These are phyloP conservation scores for Ogataea polymorpha DNA, from an alignment of 805 yeast genomes.

Conservation along the genomic window DNA sequence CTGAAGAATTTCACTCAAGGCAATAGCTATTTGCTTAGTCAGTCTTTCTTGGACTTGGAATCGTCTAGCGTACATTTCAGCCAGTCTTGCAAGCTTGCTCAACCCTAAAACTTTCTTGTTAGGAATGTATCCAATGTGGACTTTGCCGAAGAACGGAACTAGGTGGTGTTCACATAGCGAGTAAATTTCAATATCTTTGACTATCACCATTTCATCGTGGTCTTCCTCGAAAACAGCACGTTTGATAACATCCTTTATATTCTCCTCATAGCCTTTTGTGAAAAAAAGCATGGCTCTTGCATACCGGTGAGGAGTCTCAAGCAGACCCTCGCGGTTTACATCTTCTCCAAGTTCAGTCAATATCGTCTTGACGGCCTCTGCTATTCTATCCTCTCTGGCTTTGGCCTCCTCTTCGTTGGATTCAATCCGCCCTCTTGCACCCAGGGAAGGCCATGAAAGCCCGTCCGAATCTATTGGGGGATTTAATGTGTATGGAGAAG, in stretches of 20 bases:
- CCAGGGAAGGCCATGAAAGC: slow-evolving; percentile 88
- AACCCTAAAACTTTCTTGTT: slow-evolving; percentile 89
- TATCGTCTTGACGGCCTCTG: slow-evolving; percentile 77
- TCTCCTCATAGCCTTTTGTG: slow-evolving; percentile 96
- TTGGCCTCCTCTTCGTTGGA: slow-evolving; percentile 62
- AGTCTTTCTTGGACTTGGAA: slow-evolving; percentile 97
- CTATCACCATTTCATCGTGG: slow-evolving; percentile 99
- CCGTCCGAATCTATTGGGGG: slow-evolving; percentile 91
- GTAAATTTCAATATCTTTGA: slow-evolving; percentile 86
- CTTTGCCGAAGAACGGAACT: slow-evolving; percentile 96
- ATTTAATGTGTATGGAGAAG: slow-evolving; percentile 75
- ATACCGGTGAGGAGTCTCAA: slow-evolving; percentile 93
- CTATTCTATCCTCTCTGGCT: slow-evolving; percentile 71
- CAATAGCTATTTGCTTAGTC: slow-evolving; percentile 97
- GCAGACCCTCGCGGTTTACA: slow-evolving; percentile 77
- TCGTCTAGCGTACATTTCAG: slow-evolving; percentile 95
- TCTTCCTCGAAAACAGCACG: slow-evolving; percentile 97
- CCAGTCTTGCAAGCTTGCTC: slow-evolving; percentile 88
- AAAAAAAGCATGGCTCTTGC: slow-evolving; percentile 95
- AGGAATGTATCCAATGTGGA: slow-evolving; percentile 97
- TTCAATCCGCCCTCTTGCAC: slow-evolving; percentile 75
- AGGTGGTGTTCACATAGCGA: slow-evolving; percentile 96
- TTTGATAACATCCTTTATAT: slow-evolving; percentile 86
- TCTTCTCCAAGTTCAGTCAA: slow-evolving; percentile 90
- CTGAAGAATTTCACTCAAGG: slow-evolving; percentile 81